Base-by-base conservation (phyloP, 345 rosid genomes). In the Moricandia arvensis region DNA sequence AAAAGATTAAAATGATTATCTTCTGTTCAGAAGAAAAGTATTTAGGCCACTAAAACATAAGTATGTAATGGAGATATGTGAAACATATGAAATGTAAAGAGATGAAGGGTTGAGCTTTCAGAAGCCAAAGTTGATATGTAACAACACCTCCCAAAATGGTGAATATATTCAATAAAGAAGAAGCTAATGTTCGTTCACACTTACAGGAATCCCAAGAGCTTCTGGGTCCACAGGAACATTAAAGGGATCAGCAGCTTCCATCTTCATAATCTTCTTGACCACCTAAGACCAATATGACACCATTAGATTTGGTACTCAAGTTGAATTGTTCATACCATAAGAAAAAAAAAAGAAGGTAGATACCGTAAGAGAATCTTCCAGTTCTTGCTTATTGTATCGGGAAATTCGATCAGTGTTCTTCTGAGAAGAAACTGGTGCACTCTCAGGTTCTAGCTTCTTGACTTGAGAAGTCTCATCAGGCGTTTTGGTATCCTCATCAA, bases 211-310 rank as follows among this genome's bases (percentile, higher is more conserved):
- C 74, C 97, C 98, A 68, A 95, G 84, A 83, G 98, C 96, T 82
- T 88, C 91, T 27, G 99, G 97, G 77, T 95, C 85, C 79, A 95
- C 98, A 35, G 99, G 99, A 69, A 63, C 83, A 72, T 89, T 95
- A 75, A 92, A 95, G 7, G 97, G 97, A 72, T 90, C 94, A 66
- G 99, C 99, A 61, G 98, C 96, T 54, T 95, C 99, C 99, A 95
- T 95, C 87, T 92, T 95, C 99, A 92, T 92, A 55, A 92, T 87
- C 85, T 95, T 95, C 87, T 80, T 92, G 70, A 95, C 87, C 75
- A 95, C 90, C 99, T 80, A 43, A 57, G 4, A 54, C 49, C 1
- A 62, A 66, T 7, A 60, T 53, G 69, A 74, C 5, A 54, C 18
- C 37, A 68, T 67, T 41, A 73, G 34, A 1, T 13, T 0, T 30